Conservation (phyloP, 495 filamentous ascomycete species). For the Penicillium odoratum region DNA sequence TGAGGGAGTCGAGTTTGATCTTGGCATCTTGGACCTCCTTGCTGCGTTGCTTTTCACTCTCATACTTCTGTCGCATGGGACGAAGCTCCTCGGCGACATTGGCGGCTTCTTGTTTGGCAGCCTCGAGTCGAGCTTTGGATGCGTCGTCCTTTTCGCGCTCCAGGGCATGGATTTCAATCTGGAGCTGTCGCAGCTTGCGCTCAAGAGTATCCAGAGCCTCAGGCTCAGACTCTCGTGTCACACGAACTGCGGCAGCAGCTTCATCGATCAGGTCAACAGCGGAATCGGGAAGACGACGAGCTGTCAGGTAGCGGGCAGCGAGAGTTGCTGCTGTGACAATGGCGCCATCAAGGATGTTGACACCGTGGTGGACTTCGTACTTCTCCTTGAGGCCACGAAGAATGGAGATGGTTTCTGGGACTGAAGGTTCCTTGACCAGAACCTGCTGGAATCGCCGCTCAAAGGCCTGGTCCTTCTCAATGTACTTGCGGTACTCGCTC, state of each 20-base stretch:
- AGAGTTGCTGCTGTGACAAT: conserved; percentile 89
- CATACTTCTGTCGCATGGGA: conserved; percentile 92
- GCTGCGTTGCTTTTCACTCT: conserved; percentile 82
- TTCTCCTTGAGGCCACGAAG: conserved; percentile 95
- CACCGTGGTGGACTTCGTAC: conserved; percentile 97
- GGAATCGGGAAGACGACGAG: conserved; percentile 87
- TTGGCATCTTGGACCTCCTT: conserved; percentile 94
- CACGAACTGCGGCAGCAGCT: conserved; percentile 89
- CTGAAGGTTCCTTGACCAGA: conserved; percentile 85
- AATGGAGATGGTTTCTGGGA: conserved; percentile 92
- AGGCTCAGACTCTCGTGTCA: conserved; percentile 92
- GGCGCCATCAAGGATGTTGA: conserved; percentile 89
- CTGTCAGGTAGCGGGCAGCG: conserved; percentile 87
- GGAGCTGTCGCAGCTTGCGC: conserved; percentile 79
- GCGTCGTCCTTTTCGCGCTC: conserved; percentile 93
- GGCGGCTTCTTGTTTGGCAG: conserved; percentile 84
- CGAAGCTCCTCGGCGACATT: conserved; percentile 90
- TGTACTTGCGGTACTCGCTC: conserved; percentile 96
- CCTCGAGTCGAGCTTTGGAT: conserved; percentile 73
- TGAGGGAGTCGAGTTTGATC: conserved; percentile 84
- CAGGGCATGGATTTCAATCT: conserved; percentile 95
- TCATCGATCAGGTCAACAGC: conserved; percentile 97
- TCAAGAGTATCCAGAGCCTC: conserved; percentile 93
- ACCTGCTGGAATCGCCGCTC: conserved; percentile 99
- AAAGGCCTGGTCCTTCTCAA: conserved; percentile 97